phyloP scores from a whole-genome alignment of 345 rosid species.

The Mallotus nudiflorus region DNA sequence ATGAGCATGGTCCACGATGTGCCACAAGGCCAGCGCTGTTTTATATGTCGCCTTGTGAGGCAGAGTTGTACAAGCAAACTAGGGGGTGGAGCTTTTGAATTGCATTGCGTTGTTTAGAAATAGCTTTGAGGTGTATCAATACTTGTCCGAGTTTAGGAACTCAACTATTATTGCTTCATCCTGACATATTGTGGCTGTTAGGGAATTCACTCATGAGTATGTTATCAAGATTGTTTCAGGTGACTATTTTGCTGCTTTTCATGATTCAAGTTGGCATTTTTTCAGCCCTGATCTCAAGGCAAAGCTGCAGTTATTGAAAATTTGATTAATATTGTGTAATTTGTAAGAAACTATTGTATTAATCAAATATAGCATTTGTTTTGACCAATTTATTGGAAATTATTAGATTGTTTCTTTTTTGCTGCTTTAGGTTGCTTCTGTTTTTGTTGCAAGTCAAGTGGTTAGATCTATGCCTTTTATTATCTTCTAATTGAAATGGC shows the following conservation, averaged over 20 bases:
- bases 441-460: no score
- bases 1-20: constrained; percentile 72
- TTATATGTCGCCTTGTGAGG: constrained; percentile 94
- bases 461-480: no score
- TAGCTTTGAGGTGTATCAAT: constrained; percentile 64
- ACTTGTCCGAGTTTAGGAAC: constrained; percentile 42
- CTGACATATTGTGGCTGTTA: constrained; percentile 46
- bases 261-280: constrained; percentile 95
- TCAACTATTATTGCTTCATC: constrained; percentile 42
- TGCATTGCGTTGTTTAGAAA: constrained; percentile 65
- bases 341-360: background rate
- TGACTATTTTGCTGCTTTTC: constrained; percentile 76
- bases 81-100: constrained; percentile 50
- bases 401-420: background rate
- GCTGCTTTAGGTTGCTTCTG: background rate
- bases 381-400: background rate
- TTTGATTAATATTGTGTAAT: constrained; percentile 3
- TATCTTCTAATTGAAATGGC: no score
- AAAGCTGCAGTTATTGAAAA: constrained; percentile 11
- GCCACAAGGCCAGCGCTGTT: constrained; percentile 68
- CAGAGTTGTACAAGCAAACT: constrained; percentile 68
- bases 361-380: background rate
- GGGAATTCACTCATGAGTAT: constrained; percentile 48
- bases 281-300: constrained; percentile 39
- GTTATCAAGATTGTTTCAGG: constrained; percentile 50